phyloP scores from a whole-genome alignment of 805 yeast genomes.

The Torulaspora gathmanii region DNA sequence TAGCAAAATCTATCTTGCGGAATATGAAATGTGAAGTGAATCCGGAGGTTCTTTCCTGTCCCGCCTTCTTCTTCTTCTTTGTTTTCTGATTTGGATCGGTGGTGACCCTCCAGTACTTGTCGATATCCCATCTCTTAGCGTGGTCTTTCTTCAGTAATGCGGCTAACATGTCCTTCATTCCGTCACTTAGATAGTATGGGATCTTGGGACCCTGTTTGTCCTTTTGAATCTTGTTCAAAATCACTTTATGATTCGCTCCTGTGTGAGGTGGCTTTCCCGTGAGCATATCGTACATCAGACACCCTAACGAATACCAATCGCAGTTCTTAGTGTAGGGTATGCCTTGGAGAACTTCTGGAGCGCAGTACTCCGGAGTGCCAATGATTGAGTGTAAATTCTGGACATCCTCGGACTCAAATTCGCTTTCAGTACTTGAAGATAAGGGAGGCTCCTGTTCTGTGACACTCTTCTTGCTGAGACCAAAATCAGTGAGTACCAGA shows the following conservation, averaged over 20 bases:
- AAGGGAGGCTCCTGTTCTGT: conserved; percentile 4
- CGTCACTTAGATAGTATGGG: conserved; percentile 73
- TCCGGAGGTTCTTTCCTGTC: conserved; percentile 29
- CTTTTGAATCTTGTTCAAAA: conserved; percentile 67
- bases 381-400: conserved; percentile 38
- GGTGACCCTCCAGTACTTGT: conserved; percentile 43
- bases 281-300: conserved; percentile 71
- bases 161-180: conserved; percentile 69
- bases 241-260: conserved; percentile 70
- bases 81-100: conserved; percentile 11
- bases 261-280: conserved; percentile 88
- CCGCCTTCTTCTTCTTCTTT: conserved; percentile 29
- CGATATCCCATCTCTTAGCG: conserved; percentile 57
- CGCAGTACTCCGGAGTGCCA: conserved; percentile 53
- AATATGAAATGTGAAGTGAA: conserved; percentile 69
- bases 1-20: conserved; percentile 68
- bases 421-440: conserved; percentile 9
- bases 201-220: conserved; percentile 51
- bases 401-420: conserved; percentile 29
- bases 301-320: conserved; percentile 92
- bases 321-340: conserved; percentile 71
- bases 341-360: conserved; percentile 82
- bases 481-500: conserved; percentile 75
- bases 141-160: conserved; percentile 68
- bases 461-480: conserved; percentile 50